Evolutionary conservation across 1,284 basidiomycete species (phyloP), one percentile per base, ranked within the genome.

Genomic region (Fomitopsis schrenkii): DNA sequence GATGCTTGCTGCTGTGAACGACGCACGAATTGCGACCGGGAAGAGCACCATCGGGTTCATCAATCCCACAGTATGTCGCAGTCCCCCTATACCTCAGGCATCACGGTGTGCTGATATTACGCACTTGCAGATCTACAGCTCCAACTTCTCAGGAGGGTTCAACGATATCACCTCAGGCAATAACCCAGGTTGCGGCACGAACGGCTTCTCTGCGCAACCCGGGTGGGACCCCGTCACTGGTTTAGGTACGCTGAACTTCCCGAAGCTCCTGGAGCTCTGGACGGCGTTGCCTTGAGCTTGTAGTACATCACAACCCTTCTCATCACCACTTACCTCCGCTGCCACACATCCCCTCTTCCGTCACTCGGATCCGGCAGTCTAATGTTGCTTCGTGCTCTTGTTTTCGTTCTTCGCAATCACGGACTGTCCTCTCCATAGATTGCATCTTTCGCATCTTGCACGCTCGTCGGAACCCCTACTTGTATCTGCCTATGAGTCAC

Each of bases 1-100:
- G 2, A 73, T 88, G 55, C 68, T 88, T 2, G 75, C 83, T 1
- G 76, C 86, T 64, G 72, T 88, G 58, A 89, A 89, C 63, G 86
- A 88, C 64, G 81, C 78, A 1, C 76, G 80, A 15, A 63, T 83
- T 14, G 69, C 68, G 2, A 71, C 70, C 5, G 77, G 79, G 0
- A 77, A 76, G 62, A 61, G 74, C 5, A 52, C 80, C n/a, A 72
- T 86, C 9, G 85, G 84, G 0, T 87, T 86, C 71, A 72, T 87
- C 59, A 87, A 87, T 66, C 85, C 83, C 6, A 57, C 61, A 3
- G 61, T 59, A 48, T 17, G 61, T 53, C 40, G 3, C 50, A 30
- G 9, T 41, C 48, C 59, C 19, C 6, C 35, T 19, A 8, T 55
- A 26, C 17, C 28, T 2, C 38, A 5, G 7, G 9, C 6, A 19